A percentile compares a stretch with the other conserved stretches of the same genome.
Evolutionary conservation across 805 yeast genomes (phyloP).

Genomic region (Monosporozyma aerobia): DNA sequence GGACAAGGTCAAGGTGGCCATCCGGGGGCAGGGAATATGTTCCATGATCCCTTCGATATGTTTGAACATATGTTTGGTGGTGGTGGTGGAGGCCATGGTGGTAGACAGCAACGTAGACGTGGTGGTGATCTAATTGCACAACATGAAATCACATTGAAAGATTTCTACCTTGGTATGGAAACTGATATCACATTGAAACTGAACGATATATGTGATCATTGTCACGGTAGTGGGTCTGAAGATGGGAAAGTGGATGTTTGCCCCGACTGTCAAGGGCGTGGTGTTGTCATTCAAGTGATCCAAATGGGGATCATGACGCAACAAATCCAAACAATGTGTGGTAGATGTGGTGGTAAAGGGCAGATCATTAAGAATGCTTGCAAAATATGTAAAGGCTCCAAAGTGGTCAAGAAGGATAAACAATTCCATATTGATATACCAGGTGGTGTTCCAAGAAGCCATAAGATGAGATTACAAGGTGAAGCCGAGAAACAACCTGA

Average conservation of each 20-base stretch:
- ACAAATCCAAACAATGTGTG: constrained; percentile 71
- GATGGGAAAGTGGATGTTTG: constrained; percentile 68
- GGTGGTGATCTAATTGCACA: constrained; percentile 57
- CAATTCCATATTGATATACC: constrained; percentile 51
- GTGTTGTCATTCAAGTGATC: constrained; percentile 52
- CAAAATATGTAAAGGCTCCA: constrained; percentile 58
- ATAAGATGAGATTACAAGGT: constrained; percentile 51
- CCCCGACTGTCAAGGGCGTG: constrained; percentile 63
- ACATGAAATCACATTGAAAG: constrained; percentile 49
- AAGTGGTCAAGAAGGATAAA: constrained; percentile 49
- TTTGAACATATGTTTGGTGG: constrained; percentile 29
- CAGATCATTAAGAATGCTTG: constrained; percentile 56
- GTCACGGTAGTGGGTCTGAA: constrained; percentile 78
- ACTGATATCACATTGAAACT: constrained; percentile 53
- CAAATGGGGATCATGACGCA: constrained; percentile 90
- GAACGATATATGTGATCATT: constrained; percentile 66
- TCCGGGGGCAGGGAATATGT: constrained; percentile 26
- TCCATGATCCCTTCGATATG: constrained; percentile 31
- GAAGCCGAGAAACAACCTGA: constrained; percentile 85
- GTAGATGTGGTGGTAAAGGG: constrained; percentile 73
- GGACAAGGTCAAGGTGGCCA: constrained; percentile 39
- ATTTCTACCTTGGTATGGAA: constrained; percentile 62
- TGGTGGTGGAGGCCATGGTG: constrained; percentile 26
- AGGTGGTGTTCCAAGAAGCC: constrained; percentile 62
- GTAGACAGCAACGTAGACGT: constrained; percentile 32